Evolutionary conservation across 768 basidiomycete genomes (phyloP).

Genomic region (Leccinum uliginosum): DNA sequence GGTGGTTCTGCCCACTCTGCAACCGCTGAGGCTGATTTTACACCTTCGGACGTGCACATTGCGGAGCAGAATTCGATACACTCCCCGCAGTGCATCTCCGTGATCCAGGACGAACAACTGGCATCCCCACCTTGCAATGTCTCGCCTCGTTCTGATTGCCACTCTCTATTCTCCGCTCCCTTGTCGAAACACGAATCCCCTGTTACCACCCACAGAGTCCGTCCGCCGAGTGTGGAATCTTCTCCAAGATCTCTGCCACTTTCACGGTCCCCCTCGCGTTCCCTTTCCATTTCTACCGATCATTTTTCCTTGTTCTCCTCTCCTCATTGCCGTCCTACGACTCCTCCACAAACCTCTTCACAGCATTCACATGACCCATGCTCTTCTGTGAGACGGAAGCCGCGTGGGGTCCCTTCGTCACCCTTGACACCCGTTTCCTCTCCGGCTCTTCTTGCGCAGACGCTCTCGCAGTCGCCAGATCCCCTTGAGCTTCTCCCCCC

Average conservation of each 20-base stretch:
- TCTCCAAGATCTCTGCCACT: conserved; percentile 1
- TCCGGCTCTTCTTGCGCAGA: conserved; percentile 4
- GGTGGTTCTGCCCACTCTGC: background rate
- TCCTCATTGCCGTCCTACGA: conserved; percentile 9
- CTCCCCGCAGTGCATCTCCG: background rate
- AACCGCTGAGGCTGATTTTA: background rate
- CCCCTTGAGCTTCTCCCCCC: conserved; percentile 17
- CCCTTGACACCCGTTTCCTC: conserved; percentile 23
- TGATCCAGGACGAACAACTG: background rate
- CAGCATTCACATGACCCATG: conserved; percentile 5
- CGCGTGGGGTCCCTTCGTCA: conserved; percentile 4
- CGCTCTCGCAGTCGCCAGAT: conserved; percentile 19
- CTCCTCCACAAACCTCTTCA: conserved; percentile 18
- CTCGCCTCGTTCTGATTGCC: conserved; percentile 9
- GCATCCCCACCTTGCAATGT: background rate
- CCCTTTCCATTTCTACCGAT: conserved; percentile 15
- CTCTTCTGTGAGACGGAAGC: background rate
- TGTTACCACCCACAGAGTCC: background rate
- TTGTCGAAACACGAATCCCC: background rate
- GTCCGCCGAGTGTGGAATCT: background rate
- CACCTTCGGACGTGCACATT: background rate
- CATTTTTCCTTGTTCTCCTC: conserved; percentile 13
- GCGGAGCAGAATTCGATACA: background rate
- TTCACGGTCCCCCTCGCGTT: conserved; percentile 5
- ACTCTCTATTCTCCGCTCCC: conserved; percentile 20